Base-by-base conservation (phyloP, 495 filamentous ascomycete genomes). In the Neurospora sp. region DNA sequence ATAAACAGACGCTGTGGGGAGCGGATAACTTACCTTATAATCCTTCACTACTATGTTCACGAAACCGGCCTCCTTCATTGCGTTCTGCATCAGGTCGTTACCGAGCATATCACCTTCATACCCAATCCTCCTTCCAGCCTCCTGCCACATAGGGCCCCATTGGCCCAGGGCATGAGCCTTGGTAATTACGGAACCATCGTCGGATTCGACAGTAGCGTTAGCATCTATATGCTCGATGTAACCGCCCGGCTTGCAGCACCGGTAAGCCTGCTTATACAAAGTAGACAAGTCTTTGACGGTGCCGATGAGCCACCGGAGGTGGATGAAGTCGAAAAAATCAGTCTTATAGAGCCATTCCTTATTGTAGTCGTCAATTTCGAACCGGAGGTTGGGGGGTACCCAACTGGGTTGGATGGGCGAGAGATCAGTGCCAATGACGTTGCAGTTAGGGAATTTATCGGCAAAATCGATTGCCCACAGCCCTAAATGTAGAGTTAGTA, bases 281-380 rank as follows among this genome's bases (percentile, higher is more conserved):
- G 74, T 77, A 5, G 81, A 79, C 87, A 85, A 90, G 74, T 89
- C 83, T 7, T 73, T 38, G 31, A 90, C 80, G 10, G 81, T 82
- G 20, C 87, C 86, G 66, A 82, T 81, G 12, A 90, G 76, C 73
- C 84, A 87, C 4, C 89, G 86, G 12, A 84, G 75, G 77, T 90
- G 88, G 69, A 90, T 82, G 72, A 85, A 86, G 79, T 90, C 89
- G 74, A 89, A 89, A 44, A 76, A 76, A 20, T 77, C 72, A 18
- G 80, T 75, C 0, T 79, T 72, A 75, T 83, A 84, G 16, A 83
- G 76, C 88, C 88, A 90, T 10, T 81, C 77, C 40, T 75, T 80
- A 78, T 90, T 87, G 69, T 86, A 81, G 73, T 90, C 89, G 75
- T 90, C 89, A 11, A 90, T 81, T 76, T 87, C 84, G 73, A 90